A percentile compares a stretch with the other conserved stretches of the same genome.
These are phyloP conservation scores for Quercus wislizeni DNA, from an alignment of 306 rosid genomes.

Conservation along the genomic window DNA sequence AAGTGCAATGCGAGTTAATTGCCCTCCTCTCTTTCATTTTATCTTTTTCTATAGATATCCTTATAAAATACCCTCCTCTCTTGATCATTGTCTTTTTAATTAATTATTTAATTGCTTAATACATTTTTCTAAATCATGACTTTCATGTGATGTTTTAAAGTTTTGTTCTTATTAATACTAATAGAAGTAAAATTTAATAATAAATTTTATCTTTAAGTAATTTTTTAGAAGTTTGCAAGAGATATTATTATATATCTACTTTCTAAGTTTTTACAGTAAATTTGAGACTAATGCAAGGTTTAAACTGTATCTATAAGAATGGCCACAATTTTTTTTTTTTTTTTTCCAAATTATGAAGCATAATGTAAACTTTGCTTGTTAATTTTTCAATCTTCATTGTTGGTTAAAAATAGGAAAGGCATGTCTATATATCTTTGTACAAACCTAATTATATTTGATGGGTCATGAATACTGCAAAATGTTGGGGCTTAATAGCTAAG, in stretches of 20 bases:
- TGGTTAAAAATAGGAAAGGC: neutral
- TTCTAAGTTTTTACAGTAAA: neutral
- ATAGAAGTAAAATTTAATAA: too few species aligned
- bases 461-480: neutral
- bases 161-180: too few species aligned
- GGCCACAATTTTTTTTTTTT: neutral
- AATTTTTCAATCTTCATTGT: neutral
- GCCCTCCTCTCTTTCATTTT: neutral
- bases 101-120: too few species aligned
- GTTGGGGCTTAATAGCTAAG: neutral
- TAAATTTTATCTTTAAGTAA: neutral
- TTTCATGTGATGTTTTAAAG: too few species aligned
- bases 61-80: too few species aligned
- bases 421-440: too few species aligned
- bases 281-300: neutral
- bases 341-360: neutral
- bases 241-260: neutral
- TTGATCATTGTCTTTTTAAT: neutral
- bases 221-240: neutral
- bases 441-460: too few species aligned
- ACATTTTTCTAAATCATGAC: too few species aligned
- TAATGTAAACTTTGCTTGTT: neutral
- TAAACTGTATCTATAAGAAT: neutral
- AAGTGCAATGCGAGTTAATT: constrained; percentile 1
- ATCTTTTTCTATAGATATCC: neutral